A percentile compares a stretch with the other conserved stretches of the same genome.
phyloP scores from a whole-genome alignment of 2,329 filamentous ascomycete species.

The Xylaria sp. region DNA sequence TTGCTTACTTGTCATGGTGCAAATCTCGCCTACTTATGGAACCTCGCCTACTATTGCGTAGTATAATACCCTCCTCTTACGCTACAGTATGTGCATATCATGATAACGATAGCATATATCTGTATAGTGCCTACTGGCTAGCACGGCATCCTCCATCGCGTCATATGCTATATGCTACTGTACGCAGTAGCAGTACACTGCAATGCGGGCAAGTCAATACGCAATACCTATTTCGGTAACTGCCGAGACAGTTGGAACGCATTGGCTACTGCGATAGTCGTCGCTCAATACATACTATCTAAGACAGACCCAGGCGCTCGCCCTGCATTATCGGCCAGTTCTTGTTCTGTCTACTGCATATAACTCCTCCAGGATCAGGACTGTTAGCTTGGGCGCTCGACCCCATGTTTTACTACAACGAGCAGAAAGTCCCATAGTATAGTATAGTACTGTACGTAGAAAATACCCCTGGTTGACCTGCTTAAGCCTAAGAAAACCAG shows the following conservation, averaged over 20 bases:
- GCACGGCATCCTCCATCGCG: background rate
- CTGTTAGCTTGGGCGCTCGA: too few relatives aligned
- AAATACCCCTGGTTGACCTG: too few relatives aligned
- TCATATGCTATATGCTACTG: background rate
- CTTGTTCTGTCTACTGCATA: conserved; percentile 12
- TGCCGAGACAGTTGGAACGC: conserved; percentile 1
- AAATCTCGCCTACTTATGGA: background rate
- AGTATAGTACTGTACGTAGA: too few relatives aligned
- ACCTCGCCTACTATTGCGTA: background rate
- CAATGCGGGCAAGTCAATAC: background rate
- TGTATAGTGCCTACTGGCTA: background rate
- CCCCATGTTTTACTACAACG: too few relatives aligned
- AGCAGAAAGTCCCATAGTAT: too few relatives aligned
- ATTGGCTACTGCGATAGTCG: background rate
- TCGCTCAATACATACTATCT: background rate
- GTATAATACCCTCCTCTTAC: background rate
- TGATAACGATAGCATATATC: background rate
- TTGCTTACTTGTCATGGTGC: conserved; percentile 10
- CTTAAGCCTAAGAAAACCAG: too few relatives aligned
- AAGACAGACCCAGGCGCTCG: background rate
- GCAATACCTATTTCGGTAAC: conserved; percentile 18
- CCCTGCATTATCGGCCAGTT: background rate
- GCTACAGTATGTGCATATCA: background rate
- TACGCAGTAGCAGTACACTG: too few relatives aligned
- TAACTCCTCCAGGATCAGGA: too few relatives aligned